Conservation (phyloP, 73 alveolate species). For the Stentor roeselii region DNA sequence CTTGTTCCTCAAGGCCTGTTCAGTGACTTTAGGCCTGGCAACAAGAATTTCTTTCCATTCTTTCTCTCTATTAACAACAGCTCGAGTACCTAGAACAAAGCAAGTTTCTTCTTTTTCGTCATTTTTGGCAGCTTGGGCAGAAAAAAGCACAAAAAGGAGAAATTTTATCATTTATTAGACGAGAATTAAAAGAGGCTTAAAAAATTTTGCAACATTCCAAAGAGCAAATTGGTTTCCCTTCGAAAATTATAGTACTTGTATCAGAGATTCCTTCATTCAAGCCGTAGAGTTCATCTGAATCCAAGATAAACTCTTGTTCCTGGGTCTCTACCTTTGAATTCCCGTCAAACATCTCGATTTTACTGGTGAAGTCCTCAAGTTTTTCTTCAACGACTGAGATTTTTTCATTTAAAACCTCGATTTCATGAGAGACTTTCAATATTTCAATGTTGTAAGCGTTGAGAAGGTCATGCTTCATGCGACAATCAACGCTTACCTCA, state of each 20-base stretch:
- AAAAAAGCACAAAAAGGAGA: not conserved
- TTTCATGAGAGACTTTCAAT: not conserved
- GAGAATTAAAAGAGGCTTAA: not conserved
- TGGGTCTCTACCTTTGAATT: not conserved
- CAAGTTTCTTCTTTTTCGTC: not conserved
- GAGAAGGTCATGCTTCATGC: not conserved
- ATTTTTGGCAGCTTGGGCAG: not conserved
- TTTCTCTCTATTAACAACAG: not conserved
- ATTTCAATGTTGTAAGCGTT: not conserved
- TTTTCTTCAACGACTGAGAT: not conserved
- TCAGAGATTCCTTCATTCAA: not conserved
- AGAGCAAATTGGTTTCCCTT: not conserved
- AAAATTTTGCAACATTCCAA: not conserved
- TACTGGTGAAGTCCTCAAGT: not conserved
- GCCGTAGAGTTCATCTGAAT: not conserved
- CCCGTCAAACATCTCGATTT: not conserved
- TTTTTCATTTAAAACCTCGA: not conserved
- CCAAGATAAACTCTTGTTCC: not conserved
- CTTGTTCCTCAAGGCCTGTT: not conserved
- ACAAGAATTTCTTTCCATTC: not conserved
- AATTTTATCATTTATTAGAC: too few relatives aligned
- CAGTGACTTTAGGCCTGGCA: not conserved
- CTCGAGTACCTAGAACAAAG: not conserved
- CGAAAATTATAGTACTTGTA: not conserved
- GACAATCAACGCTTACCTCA: not conserved